phyloP scores from a whole-genome alignment of 2,329 filamentous ascomycete species.

The Colletotrichum cuscutae region DNA sequence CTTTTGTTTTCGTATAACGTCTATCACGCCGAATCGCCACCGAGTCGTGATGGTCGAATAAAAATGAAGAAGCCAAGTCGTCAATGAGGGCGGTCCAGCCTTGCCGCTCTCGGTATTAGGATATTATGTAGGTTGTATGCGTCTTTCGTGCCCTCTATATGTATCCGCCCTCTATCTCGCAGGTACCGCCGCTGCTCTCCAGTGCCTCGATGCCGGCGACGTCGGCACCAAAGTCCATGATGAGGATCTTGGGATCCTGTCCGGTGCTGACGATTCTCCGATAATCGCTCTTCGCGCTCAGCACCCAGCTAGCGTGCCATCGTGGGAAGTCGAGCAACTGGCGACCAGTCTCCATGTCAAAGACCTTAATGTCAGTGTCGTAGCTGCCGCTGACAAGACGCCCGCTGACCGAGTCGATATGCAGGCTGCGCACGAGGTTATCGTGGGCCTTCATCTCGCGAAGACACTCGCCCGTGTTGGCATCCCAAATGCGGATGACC shows the following conservation, averaged over 20 bases:
- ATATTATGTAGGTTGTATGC: conserved; percentile 20
- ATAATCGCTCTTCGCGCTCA: conserved; percentile 96
- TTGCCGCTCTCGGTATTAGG: conserved; percentile 32
- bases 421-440: conserved; percentile 87
- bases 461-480: conserved; percentile 86
- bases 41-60: conserved; percentile 3
- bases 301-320: conserved; percentile 97
- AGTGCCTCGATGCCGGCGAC: conserved; percentile 68
- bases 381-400: conserved; percentile 93
- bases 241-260: conserved; percentile 90
- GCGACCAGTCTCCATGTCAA: conserved; percentile 83
- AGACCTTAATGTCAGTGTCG: conserved; percentile 95
- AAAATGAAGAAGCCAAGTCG: conserved; percentile 2
- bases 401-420: conserved; percentile 88
- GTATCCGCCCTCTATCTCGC: conserved; percentile 43
- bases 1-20: conserved; percentile 16
- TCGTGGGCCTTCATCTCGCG: conserved; percentile 85
- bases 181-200: conserved; percentile 57
- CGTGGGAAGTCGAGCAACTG: conserved; percentile 87
- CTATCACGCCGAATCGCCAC: not conserved
- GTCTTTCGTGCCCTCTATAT: conserved; percentile 39
- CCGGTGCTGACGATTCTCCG: conserved; percentile 93
- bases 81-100: conserved; percentile 32
- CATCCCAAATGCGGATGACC: conserved; percentile 95
- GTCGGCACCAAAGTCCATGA: conserved; percentile 87